Evolutionary conservation across 305 asterid species (phyloP), one percentile per base, ranked within the genome.

Genomic region (Fraxinus platypoda): DNA sequence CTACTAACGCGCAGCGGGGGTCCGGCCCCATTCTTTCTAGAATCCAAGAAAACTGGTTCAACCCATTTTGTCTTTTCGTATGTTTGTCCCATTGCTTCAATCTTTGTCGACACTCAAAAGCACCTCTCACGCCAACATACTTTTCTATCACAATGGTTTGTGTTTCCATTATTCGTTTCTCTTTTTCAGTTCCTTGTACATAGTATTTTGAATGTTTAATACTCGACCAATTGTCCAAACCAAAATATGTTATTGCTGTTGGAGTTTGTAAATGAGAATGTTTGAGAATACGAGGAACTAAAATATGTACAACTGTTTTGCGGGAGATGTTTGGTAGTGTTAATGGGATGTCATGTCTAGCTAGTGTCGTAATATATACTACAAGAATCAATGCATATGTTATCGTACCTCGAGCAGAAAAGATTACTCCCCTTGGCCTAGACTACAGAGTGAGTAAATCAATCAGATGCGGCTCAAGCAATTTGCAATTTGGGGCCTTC

Each of bases 31-130:
- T 66, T 66, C 57, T 70, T 77, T 78, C 41, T 76, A 43, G 30
- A 74, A 76, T 37, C 21, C 26, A 75, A 41, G 46, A 31, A 9
- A 9, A 33, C 17, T 59, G 73, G 64, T 52, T 41, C 84, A 87
- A 83, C 93, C 78, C 71, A 41, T 86, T 83, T 71, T 87, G 92
- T 87, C n/a, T n/a, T 90, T 83, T 30, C 70, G 85, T 83, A 68
- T 84, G 31, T 43, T 91, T 82, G 97, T 85, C 83, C 81, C 77
- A 8, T 82, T 84, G 76, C 89, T 88, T 41, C 80, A 75, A 28
- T 75, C 84, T 81, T 86, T 83, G 78, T 52, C 72, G 49, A 81
- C 84, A 85, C 86, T 80, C 86, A 72, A 38, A 49, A 19, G 75
- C 33, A 62, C 54, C 37, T 54, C 71, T 74, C 49, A 13, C 76